Conservation (phyloP, 768 basidiomycete genomes). For the Suillus cothurnatus region DNA sequence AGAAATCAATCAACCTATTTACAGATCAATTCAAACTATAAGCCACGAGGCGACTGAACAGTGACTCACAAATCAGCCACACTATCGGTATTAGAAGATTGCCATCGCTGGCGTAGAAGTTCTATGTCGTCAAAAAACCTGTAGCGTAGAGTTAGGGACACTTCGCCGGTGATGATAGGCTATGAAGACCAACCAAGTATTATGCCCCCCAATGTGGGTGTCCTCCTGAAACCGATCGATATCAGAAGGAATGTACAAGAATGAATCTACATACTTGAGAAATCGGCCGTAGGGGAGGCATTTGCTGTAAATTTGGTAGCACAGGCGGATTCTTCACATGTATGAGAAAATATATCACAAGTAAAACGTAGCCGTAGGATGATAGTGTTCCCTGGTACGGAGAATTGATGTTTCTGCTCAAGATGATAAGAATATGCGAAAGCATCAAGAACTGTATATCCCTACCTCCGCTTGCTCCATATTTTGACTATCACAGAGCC, state of each 20-base stretch:
- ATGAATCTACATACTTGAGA: slow-evolving; percentile 52
- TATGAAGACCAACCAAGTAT: slow-evolving; percentile 63
- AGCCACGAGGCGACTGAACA: not conserved
- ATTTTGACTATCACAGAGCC: slow-evolving; percentile 76
- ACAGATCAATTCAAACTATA: slow-evolving; percentile 8
- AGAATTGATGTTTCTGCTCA: slow-evolving; percentile 90
- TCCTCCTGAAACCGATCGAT: slow-evolving; percentile 56
- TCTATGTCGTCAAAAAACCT: slow-evolving; percentile 99
- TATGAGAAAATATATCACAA: slow-evolving; percentile 96
- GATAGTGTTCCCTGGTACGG: slow-evolving; percentile 96
- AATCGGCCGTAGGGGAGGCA: slow-evolving; percentile 89
- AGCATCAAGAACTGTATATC: not conserved
- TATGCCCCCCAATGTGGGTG: slow-evolving; percentile 76
- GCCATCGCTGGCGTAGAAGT: slow-evolving; percentile 87
- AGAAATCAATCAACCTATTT: slow-evolving; percentile 91
- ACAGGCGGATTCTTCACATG: slow-evolving; percentile 98
- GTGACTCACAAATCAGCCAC: slow-evolving; percentile 88
- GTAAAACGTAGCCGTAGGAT: slow-evolving; percentile 96
- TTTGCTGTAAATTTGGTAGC: slow-evolving; percentile 93
- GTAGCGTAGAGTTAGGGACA: slow-evolving; percentile 13
- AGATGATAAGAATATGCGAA: slow-evolving; percentile 10
- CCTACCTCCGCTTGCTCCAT: slow-evolving; percentile 92
- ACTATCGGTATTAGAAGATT: slow-evolving; percentile 88
- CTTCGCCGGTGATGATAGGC: slow-evolving; percentile 9
- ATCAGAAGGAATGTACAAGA: slow-evolving; percentile 4